Percentiles rank a stretch among this genome's conserved stretches.
Evolutionary conservation across 2,329 filamentous ascomycete species (phyloP).

Genomic region (Claviceps humidiphila): DNA sequence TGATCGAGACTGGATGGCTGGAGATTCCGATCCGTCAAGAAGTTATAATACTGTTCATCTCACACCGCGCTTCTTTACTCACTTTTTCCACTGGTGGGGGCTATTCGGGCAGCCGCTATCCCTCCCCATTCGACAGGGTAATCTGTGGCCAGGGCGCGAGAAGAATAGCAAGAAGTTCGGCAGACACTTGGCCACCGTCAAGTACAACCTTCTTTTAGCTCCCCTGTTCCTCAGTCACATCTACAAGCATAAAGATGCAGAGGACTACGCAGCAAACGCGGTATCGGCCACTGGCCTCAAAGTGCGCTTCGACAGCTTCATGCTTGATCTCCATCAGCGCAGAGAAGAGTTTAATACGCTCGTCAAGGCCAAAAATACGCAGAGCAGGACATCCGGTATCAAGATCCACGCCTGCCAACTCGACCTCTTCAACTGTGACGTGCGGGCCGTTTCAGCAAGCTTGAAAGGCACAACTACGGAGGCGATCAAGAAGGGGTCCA

Average conservation of each 20-base stretch:
- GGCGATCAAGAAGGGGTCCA: constrained; percentile 51
- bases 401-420: constrained; percentile 91
- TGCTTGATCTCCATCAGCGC: constrained; percentile 89
- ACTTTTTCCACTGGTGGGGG: constrained; percentile 97
- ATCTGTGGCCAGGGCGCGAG: constrained; percentile 80
- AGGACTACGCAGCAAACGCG: constrained; percentile 62
- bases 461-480: constrained; percentile 71
- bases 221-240: constrained; percentile 92
- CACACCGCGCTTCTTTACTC: constrained; percentile 90
- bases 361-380: constrained; percentile 61
- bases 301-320: constrained; percentile 89
- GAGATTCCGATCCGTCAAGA: constrained; percentile 60
- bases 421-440: constrained; percentile 81
- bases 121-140: constrained; percentile 82
- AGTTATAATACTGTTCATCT: constrained; percentile 97
- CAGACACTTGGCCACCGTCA: constrained; percentile 92
- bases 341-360: constrained; percentile 81
- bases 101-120: constrained; percentile 93
- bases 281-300: constrained; percentile 95
- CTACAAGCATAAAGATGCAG: constrained; percentile 94
- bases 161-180: constrained; percentile 99
- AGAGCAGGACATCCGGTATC: constrained; percentile 79
- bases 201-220: constrained; percentile 86
- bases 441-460: constrained; percentile 83
- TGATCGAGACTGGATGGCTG: constrained; percentile 72